A percentile compares a stretch with the other conserved stretches of the same genome.
phyloP scores from a whole-genome alignment of 306 rosid species.

The Spatholobus suberectus region DNA sequence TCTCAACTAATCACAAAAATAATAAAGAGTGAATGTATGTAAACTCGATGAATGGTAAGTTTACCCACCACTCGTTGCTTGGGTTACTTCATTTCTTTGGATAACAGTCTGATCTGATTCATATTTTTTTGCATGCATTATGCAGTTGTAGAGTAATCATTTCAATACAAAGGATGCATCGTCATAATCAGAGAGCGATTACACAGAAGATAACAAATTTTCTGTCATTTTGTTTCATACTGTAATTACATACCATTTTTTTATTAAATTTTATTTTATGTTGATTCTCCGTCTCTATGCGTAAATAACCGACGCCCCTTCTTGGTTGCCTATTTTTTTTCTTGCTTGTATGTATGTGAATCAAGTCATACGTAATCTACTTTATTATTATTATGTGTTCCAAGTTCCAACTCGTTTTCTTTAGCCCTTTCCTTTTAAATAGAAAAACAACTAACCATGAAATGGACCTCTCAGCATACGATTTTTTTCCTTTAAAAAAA shows the following conservation, averaged over 20 bases:
- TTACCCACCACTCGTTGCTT: conserved; percentile 12
- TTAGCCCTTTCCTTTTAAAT: neutral
- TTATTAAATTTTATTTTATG: conserved; percentile 49
- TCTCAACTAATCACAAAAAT: conserved; percentile 54
- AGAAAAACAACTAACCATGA: neutral
- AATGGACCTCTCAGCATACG: conserved; percentile 31
- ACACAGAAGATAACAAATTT: conserved; percentile 53
- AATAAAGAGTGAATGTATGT: conserved; percentile 57
- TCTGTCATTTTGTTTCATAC: conserved; percentile 64
- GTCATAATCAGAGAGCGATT: conserved; percentile 53
- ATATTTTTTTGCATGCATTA: conserved; percentile 22
- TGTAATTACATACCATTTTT: conserved; percentile 75
- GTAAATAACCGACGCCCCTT: conserved; percentile 54
- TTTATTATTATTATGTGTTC: conserved; percentile 2
- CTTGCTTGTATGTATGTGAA: conserved; percentile 49
- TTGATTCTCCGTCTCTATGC: conserved; percentile 61
- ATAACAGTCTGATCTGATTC: conserved; percentile 10
- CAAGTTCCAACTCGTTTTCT: conserved; percentile 21
- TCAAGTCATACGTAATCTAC: conserved; percentile 47
- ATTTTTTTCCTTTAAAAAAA: neutral
- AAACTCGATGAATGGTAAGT: conserved; percentile 71
- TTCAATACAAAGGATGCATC: conserved; percentile 56
- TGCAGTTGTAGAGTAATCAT: conserved; percentile 68
- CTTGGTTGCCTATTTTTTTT: conserved; percentile 36
- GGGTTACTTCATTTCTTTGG: conserved; percentile 19